A percentile compares a stretch with the other conserved stretches of the same genome.
Evolutionary conservation across 2,329 filamentous ascomycete species (phyloP).

Genomic region (Capronia coronata): DNA sequence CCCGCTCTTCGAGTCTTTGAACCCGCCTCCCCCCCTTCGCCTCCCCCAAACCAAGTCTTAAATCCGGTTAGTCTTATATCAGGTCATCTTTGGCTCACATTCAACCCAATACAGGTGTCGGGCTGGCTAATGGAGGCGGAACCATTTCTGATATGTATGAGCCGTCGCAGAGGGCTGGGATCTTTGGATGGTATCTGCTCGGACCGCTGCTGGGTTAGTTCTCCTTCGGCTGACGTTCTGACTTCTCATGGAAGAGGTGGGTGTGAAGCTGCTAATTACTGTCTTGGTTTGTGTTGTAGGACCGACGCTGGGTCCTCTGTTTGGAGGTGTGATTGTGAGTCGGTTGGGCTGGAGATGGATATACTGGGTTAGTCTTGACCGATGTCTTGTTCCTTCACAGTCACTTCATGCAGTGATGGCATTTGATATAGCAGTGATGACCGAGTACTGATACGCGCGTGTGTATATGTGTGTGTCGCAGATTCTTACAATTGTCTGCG

Average conservation of each 20-base stretch:
- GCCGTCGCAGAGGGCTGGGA: constrained; percentile 21
- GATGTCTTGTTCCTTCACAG: background rate
- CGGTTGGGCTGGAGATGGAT: constrained; percentile 45
- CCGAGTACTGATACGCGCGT: background rate
- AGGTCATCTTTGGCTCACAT: no score
- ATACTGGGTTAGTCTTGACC: constrained; percentile 36
- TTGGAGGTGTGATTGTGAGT: constrained; percentile 45
- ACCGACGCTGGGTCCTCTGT: constrained; percentile 24
- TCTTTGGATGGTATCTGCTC: constrained; percentile 25
- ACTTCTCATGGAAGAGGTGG: no score
- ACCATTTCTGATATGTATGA: constrained; percentile 26
- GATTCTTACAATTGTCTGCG: constrained; percentile 31
- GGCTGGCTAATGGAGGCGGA: constrained; percentile 25
- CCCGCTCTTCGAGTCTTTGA: no score
- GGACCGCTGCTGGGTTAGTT: constrained; percentile 19
- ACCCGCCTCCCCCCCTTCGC: no score
- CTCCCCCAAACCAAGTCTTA: no score
- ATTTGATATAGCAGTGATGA: background rate
- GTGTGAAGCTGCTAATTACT: background rate
- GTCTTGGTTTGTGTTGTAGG: background rate
- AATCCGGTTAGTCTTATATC: no score
- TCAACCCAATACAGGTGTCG: constrained; percentile 19
- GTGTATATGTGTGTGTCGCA: constrained; percentile 42
- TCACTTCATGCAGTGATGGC: background rate
- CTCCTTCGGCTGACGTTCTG: no score